Evolutionary conservation across 2,329 filamentous ascomycete genomes (phyloP), one percentile per base, ranked within the genome.

Genomic region (Xylariaceae sp.): DNA sequence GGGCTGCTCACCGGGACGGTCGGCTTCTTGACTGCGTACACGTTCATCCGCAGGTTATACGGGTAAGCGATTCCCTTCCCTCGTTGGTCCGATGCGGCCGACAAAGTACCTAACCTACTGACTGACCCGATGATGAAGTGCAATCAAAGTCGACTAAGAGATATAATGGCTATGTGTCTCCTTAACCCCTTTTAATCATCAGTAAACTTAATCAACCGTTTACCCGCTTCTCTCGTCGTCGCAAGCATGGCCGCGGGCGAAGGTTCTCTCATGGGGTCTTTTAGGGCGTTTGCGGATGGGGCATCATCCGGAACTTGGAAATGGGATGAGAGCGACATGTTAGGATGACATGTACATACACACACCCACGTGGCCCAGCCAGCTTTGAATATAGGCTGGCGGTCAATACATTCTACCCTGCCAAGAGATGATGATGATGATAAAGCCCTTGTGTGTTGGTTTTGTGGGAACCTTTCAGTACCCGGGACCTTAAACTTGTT

Each of bases 41-140:
- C 80, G 2, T 94, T 94, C 65, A 77, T 94, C 35, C 69, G 84
- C 53, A 75, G 80, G 54, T 88, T 94, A 52, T 94, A 92, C 56
- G 76, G 76, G 78, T 85, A 57, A 64, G 77, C 64, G 18, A 7
- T 14, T 14, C 11, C 5, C 16, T 9, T 28, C n/a, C n/a, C n/a
- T n/a, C n/a, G n/a, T 19, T 25, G 5, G 5, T 21, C 12, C 15
- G 12, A 26, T 18, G 14, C 32, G 32, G 35, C 45, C 50, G 29
- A 52, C 33, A 27, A 13, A 18, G n/a, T 14, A 19, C 3, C 9
- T 10, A 1, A 33, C 27, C 5, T 18, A 14, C 7, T 18, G 27
- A n/a, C 27, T 29, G 12, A 29, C 16, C 11, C 6, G 28, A 25
- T n/a, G 11, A 18, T 22, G 15, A 36, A 72, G 68, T 35, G 68